Evolutionary conservation across 768 basidiomycete genomes (phyloP).

Genomic region (Cystobasidium onofrii): DNA sequence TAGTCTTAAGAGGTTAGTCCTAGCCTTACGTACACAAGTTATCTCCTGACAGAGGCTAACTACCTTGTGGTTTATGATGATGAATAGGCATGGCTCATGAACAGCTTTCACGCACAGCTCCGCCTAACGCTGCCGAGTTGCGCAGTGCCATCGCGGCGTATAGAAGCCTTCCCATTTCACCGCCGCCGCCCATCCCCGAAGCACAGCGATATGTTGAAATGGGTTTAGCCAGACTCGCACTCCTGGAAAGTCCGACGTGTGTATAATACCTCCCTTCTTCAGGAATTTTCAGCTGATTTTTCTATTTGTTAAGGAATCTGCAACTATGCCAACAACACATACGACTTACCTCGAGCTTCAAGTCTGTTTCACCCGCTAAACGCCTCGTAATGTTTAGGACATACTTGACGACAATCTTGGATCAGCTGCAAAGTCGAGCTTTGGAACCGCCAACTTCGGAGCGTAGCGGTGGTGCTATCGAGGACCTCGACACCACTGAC

Average conservation of each 20-base stretch:
- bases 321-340: background rate
- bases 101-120: background rate
- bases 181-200: slow-evolving; percentile 26
- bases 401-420: slow-evolving; percentile 6
- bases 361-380: background rate
- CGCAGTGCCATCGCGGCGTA: background rate
- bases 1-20: background rate
- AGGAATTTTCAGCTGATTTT: background rate
- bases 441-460: background rate
- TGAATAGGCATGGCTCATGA: slow-evolving; percentile 3
- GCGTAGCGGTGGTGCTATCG: background rate
- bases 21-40: background rate
- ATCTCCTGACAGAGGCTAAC: too few relatives aligned
- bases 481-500: slow-evolving; percentile 19
- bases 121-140: background rate
- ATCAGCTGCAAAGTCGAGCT: background rate
- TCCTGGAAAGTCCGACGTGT: background rate
- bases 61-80: background rate
- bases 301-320: background rate
- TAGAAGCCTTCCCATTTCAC: background rate
- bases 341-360: background rate
- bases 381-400: background rate
- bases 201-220: slow-evolving; percentile 22
- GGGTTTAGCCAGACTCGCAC: slow-evolving; percentile 1
- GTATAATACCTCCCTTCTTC: background rate